These are phyloP conservation scores for Lichenothelia convexa DNA, from an alignment of 495 filamentous ascomycete genomes.

Conservation along the genomic window DNA sequence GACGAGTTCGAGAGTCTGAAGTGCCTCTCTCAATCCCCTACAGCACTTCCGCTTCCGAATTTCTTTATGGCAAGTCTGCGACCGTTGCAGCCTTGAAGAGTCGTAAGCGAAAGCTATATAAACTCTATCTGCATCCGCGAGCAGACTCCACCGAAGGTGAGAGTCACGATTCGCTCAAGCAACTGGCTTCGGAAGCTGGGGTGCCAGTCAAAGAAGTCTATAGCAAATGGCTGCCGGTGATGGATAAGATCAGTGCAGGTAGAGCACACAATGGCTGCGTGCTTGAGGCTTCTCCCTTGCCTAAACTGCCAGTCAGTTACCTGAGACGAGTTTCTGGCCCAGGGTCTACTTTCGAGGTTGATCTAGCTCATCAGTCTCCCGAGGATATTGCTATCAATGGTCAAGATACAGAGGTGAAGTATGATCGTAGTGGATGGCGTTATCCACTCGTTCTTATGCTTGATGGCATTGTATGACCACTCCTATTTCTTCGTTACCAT, in stretches of 20 bases:
- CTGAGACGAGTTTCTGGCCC: constrained; percentile 24
- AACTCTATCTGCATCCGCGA: constrained; percentile 58
- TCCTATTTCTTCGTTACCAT: constrained; percentile 14
- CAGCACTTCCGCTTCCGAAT: constrained; percentile 73
- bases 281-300: constrained; percentile 71
- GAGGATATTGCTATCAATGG: constrained; percentile 63
- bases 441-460: constrained; percentile 66
- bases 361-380: constrained; percentile 44
- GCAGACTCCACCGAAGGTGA: constrained; percentile 13
- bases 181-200: constrained; percentile 36
- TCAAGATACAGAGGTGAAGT: constrained; percentile 21
- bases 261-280: constrained; percentile 84
- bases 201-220: constrained; percentile 34
- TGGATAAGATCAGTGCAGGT: constrained; percentile 70
- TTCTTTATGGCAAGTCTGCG: constrained; percentile 67
- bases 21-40: constrained; percentile 48
- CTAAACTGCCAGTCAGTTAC: constrained; percentile 45
- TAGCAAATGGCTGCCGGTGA: constrained; percentile 36
- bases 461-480: constrained; percentile 63
- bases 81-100: constrained; percentile 67
- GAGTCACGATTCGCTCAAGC: constrained; percentile 30
- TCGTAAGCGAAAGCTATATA: constrained; percentile 55
- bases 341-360: constrained; percentile 30
- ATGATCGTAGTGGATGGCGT: constrained; percentile 24
- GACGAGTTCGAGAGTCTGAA: no score